These are phyloP conservation scores for Helichrysum umbraculigerum DNA, from an alignment of 129 eudicot species.

Conservation along the genomic window DNA sequence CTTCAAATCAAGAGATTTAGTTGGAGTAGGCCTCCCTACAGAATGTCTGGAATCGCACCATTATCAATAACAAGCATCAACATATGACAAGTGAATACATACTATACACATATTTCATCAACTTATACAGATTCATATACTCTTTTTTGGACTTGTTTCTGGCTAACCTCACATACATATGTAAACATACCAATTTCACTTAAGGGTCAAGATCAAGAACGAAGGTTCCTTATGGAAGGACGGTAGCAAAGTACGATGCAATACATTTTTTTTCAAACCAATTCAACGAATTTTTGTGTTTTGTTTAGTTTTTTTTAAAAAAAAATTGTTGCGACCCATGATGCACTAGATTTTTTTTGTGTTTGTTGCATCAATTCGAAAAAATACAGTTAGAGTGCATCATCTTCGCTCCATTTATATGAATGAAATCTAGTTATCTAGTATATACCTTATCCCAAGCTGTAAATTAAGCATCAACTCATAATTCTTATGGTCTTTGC, in stretches of 20 bases:
- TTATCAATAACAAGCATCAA: constrained; percentile 29
- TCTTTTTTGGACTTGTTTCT: neutral
- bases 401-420: neutral
- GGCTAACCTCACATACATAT: neutral
- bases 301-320: no score
- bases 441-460: constrained; percentile 82
- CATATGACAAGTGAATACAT: neutral
- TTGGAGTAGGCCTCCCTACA: constrained; percentile 78
- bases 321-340: no score
- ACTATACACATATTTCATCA: neutral
- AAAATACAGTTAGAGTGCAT: no score
- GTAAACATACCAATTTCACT: neutral
- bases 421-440: neutral
- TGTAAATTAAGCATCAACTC: constrained; percentile 95
- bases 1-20: constrained; percentile 54
- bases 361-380: no score
- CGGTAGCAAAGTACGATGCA: no score
- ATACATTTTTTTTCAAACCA: no score
- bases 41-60: constrained; percentile 58
- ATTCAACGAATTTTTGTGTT: no score
- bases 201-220: no score
- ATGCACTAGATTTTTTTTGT: no score
- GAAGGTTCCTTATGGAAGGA: no score
- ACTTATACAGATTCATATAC: constrained; percentile 9
- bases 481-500: constrained; percentile 78